Evolutionary conservation across 192 early-diverging fungal species (phyloP).

Genomic region (Ramicandelaber brevisporus): DNA sequence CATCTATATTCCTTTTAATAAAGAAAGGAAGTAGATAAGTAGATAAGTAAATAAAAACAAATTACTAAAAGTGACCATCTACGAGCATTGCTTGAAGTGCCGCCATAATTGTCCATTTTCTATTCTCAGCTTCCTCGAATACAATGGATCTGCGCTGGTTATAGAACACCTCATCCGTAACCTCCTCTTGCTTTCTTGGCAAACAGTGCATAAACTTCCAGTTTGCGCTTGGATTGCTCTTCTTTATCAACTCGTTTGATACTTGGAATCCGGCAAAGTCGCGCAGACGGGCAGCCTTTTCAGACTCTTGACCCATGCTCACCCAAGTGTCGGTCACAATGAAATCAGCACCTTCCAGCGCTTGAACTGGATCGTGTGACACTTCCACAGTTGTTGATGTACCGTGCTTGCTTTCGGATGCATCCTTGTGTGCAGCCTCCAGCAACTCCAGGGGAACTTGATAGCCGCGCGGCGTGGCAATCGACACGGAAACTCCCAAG

Average conservation of each 20-base stretch:
- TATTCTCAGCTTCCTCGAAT: slow-evolving; percentile 94
- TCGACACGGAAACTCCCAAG: slow-evolving; percentile 50
- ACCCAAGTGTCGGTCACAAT: slow-evolving; percentile 98
- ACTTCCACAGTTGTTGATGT: slow-evolving; percentile 18
- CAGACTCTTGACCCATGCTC: slow-evolving; percentile 90
- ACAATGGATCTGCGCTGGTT: slow-evolving; percentile 74
- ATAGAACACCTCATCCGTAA: slow-evolving; percentile 91
- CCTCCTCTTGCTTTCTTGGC: slow-evolving; percentile 89
- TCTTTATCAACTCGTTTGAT: slow-evolving; percentile 53
- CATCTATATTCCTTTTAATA: no score
- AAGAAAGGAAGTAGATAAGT: no score
- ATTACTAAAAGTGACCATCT: no score
- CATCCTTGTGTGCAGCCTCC: slow-evolving; percentile 34
- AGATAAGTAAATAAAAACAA: no score
- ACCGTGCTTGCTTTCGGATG: slow-evolving; percentile 20
- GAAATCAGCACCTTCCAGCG: slow-evolving; percentile 55
- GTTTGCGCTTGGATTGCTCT: slow-evolving; percentile 50
- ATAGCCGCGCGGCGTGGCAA: slow-evolving; percentile 73
- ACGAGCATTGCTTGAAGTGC: slow-evolving; percentile 41
- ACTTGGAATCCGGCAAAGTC: slow-evolving; percentile 80
- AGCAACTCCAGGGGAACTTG: slow-evolving; percentile 39
- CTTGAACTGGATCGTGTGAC: slow-evolving; percentile 42
- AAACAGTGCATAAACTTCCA: slow-evolving; percentile 99
- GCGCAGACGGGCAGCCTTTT: slow-evolving; percentile 54
- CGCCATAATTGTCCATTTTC: slow-evolving; percentile 93